Base-by-base conservation (phyloP, 345 rosid genomes). In the Theobroma cacao region DNA sequence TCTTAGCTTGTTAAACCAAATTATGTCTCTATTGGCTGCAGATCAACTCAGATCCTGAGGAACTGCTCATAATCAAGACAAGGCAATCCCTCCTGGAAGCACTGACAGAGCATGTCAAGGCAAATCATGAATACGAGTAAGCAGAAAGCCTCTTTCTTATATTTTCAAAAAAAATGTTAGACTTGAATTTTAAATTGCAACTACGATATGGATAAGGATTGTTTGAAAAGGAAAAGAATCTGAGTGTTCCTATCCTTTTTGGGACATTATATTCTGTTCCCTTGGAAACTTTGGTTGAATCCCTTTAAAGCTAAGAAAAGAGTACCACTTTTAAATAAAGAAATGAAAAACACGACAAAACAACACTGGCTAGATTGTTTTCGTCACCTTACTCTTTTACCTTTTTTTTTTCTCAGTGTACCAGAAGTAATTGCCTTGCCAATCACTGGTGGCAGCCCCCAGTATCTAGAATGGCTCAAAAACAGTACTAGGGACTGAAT, bases 61-160 rank as follows among this genome's bases (percentile, higher is more conserved):
- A 96, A 63, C 87, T 96, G 63, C 87, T 96, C 5, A 91, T 92
- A 75, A 94, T 96, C 87, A 94, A 94, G 87, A 96, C 98, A 18
- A 89, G 97, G 86, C 88, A 92, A 61, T 94, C 98, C 56, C 90
- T 94, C 74, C 79, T 96, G 81, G 97, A 87, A 48, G 85, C 97
- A 47, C 82, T 92, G 50, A 96, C 90, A 7, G 92, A 92, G 80
- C 98, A 94, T 78, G 94, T 92, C 82, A 91, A 94, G 74, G 98
- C 93, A 61, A 96, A 94, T 81, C 99, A 96, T 62, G 94, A 90
- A 87, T 96, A 96, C 34, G 99, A 94, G 99, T 94, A 90, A 85
- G 90, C 76, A n/a, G 60, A 72, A 48, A 71, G 45, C 79, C 11
- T 30, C 72, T 2, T 47, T 60, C 68, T n/a, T 75, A 33, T 40